These are phyloP conservation scores for Fusarium nurragi DNA, from an alignment of 2,329 filamentous ascomycete genomes.

Conservation along the genomic window DNA sequence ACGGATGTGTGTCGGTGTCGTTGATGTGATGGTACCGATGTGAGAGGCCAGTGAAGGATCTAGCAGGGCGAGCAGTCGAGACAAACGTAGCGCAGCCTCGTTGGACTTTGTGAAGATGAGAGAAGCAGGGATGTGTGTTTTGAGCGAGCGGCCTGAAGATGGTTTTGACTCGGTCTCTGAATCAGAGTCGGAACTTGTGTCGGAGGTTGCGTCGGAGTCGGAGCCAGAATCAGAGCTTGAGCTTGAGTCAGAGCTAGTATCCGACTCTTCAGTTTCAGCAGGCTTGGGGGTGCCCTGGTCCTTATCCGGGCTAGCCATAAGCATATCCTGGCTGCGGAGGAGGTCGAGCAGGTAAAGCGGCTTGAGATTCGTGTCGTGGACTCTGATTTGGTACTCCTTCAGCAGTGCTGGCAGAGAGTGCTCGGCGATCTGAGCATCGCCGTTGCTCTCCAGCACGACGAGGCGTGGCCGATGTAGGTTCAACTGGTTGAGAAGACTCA, in stretches of 20 bases:
- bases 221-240: conserved; percentile 47
- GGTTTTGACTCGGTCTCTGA: conserved; percentile 43
- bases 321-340: conserved; percentile 66
- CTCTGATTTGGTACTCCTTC: conserved; percentile 72
- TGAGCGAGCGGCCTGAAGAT: conserved; percentile 26
- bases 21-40: conserved; percentile 79
- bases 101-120: conserved; percentile 93
- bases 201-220: conserved; percentile 41
- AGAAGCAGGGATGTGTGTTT: conserved; percentile 56
- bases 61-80: conserved; percentile 77
- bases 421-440: conserved; percentile 55
- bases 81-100: conserved; percentile 86
- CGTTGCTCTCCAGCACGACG: conserved; percentile 73
- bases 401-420: conserved; percentile 70
- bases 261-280: conserved; percentile 51
- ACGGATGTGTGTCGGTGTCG: conserved; percentile 76
- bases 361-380: conserved; percentile 76
- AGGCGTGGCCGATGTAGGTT: conserved; percentile 78
- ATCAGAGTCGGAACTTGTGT: conserved; percentile 44
- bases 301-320: conserved; percentile 27
- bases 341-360: conserved; percentile 87
- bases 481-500: conserved; percentile 80
- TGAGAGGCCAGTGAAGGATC: conserved; percentile 64
- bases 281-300: conserved; percentile 21
- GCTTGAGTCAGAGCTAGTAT: conserved; percentile 39